Base-by-base conservation (phyloP, 306 rosid species). In the Prunus dulcis region DNA sequence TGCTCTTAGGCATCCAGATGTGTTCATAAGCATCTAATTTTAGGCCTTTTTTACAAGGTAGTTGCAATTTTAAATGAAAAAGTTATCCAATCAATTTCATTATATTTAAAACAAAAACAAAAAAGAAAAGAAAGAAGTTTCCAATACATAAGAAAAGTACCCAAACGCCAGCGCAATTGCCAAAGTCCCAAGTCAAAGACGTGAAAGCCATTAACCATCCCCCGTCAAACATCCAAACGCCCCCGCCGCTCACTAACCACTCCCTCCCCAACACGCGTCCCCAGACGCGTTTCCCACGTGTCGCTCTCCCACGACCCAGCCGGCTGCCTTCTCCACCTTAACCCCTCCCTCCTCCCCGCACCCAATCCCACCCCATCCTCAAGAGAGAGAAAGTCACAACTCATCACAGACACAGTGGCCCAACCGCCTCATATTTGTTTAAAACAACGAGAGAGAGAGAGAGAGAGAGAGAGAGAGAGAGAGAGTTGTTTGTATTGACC, bases 351-450 rank as follows among this genome's bases (percentile, higher is more conserved):
- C 82, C 78, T 88, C 67, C 17, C 58, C 75, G 58, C 84, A 86
- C 51, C 32, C 43, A 66, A 86, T 51, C 71, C 41, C 27, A 66
- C 47, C 75, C 78, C 71, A 64, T 14, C 28, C 20, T 8, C n/a
- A 75, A n/a, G 58, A 47, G 56, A 12, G 27, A 52, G 55, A 15
- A 23, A 63, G 52, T 9, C 52, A 27, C 28, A 72, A 25, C 62
- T 71, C 78, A 70, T 78, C 47, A 69, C 69, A 47, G 22, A 22
- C 72, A 49, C 86, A 25, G 78, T 72, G 82, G 73, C 90, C 90
- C 68, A 84, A 86, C 89, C 81, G 86, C 84, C 22, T 73, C 85
- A 32, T 84, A 81, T 82, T 79, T 84, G 62, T 67, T 67, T 18
- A 13, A 27, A 53, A 19, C 27, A 25, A 12, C 23, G 55, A 15